Evolutionary conservation across 495 filamentous ascomycete genomes (phyloP), one percentile per base, ranked within the genome.

Genomic region (Aspergillus ellipticus): DNA sequence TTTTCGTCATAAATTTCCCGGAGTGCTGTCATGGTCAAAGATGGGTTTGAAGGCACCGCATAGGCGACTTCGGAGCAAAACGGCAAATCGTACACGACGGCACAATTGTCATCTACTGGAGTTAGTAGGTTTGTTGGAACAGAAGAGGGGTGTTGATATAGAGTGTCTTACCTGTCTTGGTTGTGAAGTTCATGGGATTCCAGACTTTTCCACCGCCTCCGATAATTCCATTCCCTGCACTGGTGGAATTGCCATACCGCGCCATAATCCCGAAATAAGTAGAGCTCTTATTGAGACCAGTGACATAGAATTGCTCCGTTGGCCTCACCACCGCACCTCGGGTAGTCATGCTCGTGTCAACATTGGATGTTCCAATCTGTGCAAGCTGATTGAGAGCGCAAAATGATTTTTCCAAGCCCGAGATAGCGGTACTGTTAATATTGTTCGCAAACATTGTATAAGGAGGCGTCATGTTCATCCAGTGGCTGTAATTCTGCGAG

Each of bases 31-130:
- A 72, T 69, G 54, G 73, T 63, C 26, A 67, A 48, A 4, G 65
- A 54, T 4, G 85, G 80, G 62, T 95, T 94, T 50, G 84, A 82
- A 0, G 94, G 94, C 0, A 96, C 94, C 19, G 95, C 87, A 69
- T 97, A 96, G 42, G 92, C 89, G 45, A 93, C 82, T 55, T 94
- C 82, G 50, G 81, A 79, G 75, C 94, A 99, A 69, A 97, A 92
- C 3, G 78, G 69, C 16, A 99, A 83, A 64, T 93, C 84, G 71
- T 83, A 89, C 33, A 99, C 77, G 11, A 99, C 76, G 33, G 85
- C 85, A 70, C 94, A 99, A 67, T 93, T 96, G 43, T 75, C 69
- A 42, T 82, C 84, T 83, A 37, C n/a, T 11, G 8, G 19, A 16
- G 60, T 73, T 49, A 68, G 55, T 45, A 20, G 26, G 47, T 49